Base-by-base conservation (phyloP, 2,329 filamentous ascomycete species). In the Colletotrichum melonis region DNA sequence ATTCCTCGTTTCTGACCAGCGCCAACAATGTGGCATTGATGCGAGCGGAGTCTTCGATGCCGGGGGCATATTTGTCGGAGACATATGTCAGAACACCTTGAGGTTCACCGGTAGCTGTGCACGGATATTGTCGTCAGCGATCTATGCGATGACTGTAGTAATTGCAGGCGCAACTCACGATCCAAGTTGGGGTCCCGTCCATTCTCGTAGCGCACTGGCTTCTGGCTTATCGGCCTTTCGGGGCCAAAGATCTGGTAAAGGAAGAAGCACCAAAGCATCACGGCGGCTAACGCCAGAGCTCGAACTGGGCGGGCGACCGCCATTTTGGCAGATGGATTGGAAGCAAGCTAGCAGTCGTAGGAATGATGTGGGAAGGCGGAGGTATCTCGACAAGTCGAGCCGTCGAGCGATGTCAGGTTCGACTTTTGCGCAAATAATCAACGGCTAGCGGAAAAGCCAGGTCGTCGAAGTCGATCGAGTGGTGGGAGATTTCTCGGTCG, bases 11-110 rank as follows among this genome's bases (percentile, higher is more conserved):
- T 74, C 97, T 92, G 69, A 99, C 97, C 49, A 99, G 90, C 26
- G 95, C 93, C 76, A 99, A 89, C 70, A 99, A 88, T 4, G 97
- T 98, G 72, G 97, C 97, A 82, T 97, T 97, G 82, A 98, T 97
- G 80, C 97, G 94, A 76, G 93, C 92, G 65, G 93, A 94, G 75
- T 95, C 90, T 64, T 89, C 86, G 79, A 93, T 92, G 79, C 95
- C 90, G 65, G 94, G 91, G 65, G 91, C 90, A 83, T 98, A 98
- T 79, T 93, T 92, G 77, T 94, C 87, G 67, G 92, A 92, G 42
- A 92, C 91, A 82, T 94, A 91, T 79, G 89, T 91, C 76, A 98
- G 86, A 16, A 90, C 86, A 65, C 94, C 95, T 75, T 92, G 90
- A 26, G 96, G 96, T 82, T 98, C 96, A 75, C 91, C 92, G 42